Conservation (phyloP, 805 yeast genomes). For the Ogataea zsoltii region DNA sequence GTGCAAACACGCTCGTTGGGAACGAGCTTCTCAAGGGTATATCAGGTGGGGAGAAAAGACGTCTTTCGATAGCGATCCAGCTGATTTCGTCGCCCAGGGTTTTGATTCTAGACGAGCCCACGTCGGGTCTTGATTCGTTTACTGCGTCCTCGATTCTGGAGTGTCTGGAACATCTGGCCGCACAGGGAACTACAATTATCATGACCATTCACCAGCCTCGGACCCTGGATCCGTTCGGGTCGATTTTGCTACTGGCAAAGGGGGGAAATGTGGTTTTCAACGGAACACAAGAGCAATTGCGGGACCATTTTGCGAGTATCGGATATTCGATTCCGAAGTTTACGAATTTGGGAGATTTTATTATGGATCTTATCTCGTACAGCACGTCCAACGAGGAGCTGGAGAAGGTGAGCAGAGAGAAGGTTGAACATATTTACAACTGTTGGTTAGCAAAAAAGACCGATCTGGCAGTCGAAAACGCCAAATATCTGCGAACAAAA, state of each 20-base stretch:
- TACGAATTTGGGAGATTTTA: slow-evolving; percentile 72
- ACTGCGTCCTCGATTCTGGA: slow-evolving; percentile 69
- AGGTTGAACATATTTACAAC: slow-evolving; percentile 41
- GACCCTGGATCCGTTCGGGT: slow-evolving; percentile 64
- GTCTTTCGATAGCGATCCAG: slow-evolving; percentile 82
- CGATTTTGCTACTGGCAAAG: slow-evolving; percentile 68
- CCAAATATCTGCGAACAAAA: slow-evolving; percentile 14
- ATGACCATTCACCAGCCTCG: slow-evolving; percentile 86
- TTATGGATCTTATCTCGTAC: slow-evolving; percentile 68
- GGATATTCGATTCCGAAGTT: slow-evolving; percentile 60
- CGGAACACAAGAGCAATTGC: slow-evolving; percentile 51
- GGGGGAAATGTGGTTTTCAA: slow-evolving; percentile 72
- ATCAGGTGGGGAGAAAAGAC: slow-evolving; percentile 79
- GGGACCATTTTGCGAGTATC: slow-evolving; percentile 45
- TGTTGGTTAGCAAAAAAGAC: slow-evolving; percentile 36
- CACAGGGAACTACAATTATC: slow-evolving; percentile 65
- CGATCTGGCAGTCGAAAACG: not conserved
- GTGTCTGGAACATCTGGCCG: slow-evolving; percentile 57
- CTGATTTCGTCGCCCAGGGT: slow-evolving; percentile 70
- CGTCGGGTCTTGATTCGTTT: slow-evolving; percentile 83
- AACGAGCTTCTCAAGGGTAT: slow-evolving; percentile 61
- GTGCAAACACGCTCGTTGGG: slow-evolving; percentile 75
- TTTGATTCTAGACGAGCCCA: slow-evolving; percentile 81
- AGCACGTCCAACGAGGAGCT: slow-evolving; percentile 44
- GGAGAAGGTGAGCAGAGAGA: slow-evolving; percentile 40